Conservation (phyloP, 2,329 filamentous ascomycete species). For the Pseudogymnoascus sp. region DNA sequence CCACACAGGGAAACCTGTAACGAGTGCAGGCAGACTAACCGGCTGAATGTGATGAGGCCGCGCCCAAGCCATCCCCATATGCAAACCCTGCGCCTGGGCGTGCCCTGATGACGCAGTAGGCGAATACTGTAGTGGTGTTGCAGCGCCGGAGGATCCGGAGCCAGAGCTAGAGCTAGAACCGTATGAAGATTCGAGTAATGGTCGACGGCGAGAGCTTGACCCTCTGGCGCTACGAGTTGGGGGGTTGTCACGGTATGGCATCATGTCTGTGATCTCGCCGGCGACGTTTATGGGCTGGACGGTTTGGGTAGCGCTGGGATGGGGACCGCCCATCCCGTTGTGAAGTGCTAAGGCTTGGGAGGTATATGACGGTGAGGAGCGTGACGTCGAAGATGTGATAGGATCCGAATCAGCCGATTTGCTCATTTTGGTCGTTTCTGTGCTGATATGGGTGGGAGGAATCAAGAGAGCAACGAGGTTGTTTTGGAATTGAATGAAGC, state of each 20-base stretch:
- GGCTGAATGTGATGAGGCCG: neutral
- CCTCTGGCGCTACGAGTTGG: neutral
- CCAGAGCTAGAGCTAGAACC: neutral
- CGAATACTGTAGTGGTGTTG: neutral
- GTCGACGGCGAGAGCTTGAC: neutral
- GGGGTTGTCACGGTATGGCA: neutral
- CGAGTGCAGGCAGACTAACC: neutral
- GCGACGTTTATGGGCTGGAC: neutral
- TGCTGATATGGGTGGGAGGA: neutral
- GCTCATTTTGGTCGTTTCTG: neutral
- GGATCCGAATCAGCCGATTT: neutral
- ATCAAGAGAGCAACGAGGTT: neutral
- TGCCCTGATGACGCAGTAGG: neutral
- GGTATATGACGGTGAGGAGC: neutral
- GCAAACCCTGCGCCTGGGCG: neutral
- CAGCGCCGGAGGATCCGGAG: neutral
- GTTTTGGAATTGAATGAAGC: neutral
- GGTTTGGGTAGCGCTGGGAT: neutral
- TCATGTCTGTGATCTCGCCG: neutral
- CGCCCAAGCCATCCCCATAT: constrained; percentile 4
- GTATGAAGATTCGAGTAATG: neutral
- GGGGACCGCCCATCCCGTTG: neutral
- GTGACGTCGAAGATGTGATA: neutral
- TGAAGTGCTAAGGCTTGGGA: neutral
- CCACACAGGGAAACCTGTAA: neutral